Evolutionary conservation across 1,284 basidiomycete species (phyloP).

Genomic region (Singerocomus rubriflavus): DNA sequence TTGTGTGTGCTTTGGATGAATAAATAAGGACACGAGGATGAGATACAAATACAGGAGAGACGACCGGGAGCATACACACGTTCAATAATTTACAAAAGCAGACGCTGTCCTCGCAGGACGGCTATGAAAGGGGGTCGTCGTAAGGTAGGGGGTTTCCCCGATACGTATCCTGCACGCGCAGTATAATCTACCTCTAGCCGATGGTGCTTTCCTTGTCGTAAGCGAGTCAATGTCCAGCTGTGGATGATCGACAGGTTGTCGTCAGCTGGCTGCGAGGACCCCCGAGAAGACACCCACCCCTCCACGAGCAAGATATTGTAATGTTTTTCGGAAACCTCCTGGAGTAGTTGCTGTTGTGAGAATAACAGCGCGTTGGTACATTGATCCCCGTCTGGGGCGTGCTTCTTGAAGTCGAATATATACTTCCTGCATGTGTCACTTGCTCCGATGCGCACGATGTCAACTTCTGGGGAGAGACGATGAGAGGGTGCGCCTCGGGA

Average conservation of each 20-base stretch:
- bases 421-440: constrained; percentile 56
- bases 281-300: constrained; percentile 44
- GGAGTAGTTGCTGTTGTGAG: constrained; percentile 60
- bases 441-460: constrained; percentile 52
- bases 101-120: constrained; percentile 43
- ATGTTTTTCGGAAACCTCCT: constrained; percentile 51
- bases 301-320: constrained; percentile 65
- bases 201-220: constrained; percentile 57
- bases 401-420: constrained; percentile 55
- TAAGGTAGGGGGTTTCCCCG: constrained; percentile 42
- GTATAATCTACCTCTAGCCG: constrained; percentile 67
- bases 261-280: constrained; percentile 8
- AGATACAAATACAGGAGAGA: constrained; percentile 31
- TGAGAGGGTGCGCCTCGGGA: constrained; percentile 11
- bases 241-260: constrained; percentile 2
- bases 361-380: constrained; percentile 55
- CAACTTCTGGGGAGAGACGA: constrained; percentile 46
- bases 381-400: constrained; percentile 38
- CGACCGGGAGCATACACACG: constrained; percentile 26
- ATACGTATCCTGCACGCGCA: constrained; percentile 59
- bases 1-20: constrained; percentile 19
- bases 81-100: constrained; percentile 29
- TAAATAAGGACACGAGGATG: constrained; percentile 29
- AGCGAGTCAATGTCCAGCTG: constrained; percentile 68
- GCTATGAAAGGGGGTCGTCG: constrained; percentile 65